phyloP scores from a whole-genome alignment of 805 yeast genomes.

The Ogataea populi-albae region DNA sequence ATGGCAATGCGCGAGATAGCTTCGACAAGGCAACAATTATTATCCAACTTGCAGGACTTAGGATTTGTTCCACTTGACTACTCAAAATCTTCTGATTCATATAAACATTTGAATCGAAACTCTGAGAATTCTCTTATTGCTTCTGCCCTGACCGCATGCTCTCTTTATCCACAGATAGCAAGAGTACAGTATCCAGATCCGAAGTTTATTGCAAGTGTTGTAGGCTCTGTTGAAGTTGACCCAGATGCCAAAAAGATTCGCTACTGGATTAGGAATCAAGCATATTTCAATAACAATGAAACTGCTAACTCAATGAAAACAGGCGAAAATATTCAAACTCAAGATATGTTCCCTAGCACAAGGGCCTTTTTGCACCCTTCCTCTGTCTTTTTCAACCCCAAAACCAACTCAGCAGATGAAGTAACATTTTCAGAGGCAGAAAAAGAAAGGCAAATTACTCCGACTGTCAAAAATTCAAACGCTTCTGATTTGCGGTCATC shows the following conservation, averaged over 20 bases:
- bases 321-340: constrained; percentile 20
- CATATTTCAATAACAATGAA: constrained; percentile 34
- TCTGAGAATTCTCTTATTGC: constrained; percentile 48
- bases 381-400: constrained; percentile 57
- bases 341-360: constrained; percentile 55
- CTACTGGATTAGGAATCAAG: constrained; percentile 69
- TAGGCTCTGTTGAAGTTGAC: constrained; percentile 84
- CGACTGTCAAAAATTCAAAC: constrained; percentile 13
- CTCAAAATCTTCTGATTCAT: constrained; percentile 12
- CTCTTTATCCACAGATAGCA: constrained; percentile 81
- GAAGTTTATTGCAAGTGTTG: constrained; percentile 61
- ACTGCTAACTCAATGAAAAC: constrained; percentile 9
- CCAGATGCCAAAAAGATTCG: constrained; percentile 73
- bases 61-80: constrained; percentile 69
- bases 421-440: too few species aligned
- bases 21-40: constrained; percentile 67
- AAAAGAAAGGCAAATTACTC: neutral
- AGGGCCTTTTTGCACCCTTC: constrained; percentile 88
- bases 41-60: constrained; percentile 68
- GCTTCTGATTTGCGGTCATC: constrained; percentile 42
- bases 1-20: constrained; percentile 66
- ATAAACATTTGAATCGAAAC: constrained; percentile 47
- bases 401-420: too few species aligned
- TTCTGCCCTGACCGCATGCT: constrained; percentile 70
- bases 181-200: constrained; percentile 81